Conservation (phyloP, 805 yeast genomes). For the Zygosaccharomyces gambellarensis region DNA sequence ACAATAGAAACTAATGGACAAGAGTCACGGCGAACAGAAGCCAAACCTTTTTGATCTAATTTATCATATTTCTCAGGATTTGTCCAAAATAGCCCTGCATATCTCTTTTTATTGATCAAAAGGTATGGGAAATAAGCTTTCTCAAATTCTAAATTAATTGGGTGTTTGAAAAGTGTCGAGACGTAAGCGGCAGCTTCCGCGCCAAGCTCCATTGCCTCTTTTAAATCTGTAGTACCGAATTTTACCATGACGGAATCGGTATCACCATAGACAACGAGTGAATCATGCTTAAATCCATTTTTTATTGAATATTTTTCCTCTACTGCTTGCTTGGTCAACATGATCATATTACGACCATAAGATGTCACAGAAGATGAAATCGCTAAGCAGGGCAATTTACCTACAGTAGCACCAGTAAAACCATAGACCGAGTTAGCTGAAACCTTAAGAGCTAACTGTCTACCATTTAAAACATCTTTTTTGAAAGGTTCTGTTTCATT, state of each 20-base stretch:
- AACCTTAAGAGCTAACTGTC: constrained; percentile 92
- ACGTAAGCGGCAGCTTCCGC: constrained; percentile 91
- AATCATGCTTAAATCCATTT: constrained; percentile 80
- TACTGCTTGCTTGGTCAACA: constrained; percentile 80
- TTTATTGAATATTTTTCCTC: constrained; percentile 71
- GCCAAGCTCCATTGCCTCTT: constrained; percentile 84
- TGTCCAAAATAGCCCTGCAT: constrained; percentile 97
- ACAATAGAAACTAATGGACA: constrained; percentile 93
- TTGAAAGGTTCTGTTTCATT: constrained; percentile 93
- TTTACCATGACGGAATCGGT: constrained; percentile 99
- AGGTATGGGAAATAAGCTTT: constrained; percentile 94
- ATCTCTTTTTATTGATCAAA: constrained; percentile 90
- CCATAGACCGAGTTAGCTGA: constrained; percentile 99
- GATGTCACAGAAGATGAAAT: constrained; percentile 95
- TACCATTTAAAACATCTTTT: constrained; percentile 89
- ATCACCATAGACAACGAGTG: constrained; percentile 94
- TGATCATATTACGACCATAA: constrained; percentile 96
- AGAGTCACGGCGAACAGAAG: constrained; percentile 96
- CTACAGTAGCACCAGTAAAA: constrained; percentile 97
- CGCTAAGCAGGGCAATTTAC: constrained; percentile 93
- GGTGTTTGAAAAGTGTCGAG: constrained; percentile 70
- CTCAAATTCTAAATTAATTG: constrained; percentile 93
- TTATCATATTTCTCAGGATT: constrained; percentile 86
- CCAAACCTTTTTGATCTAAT: constrained; percentile 97
- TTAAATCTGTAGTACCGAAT: constrained; percentile 78